A percentile compares a stretch with the other conserved stretches of the same genome.
These are phyloP conservation scores for Coemansia sp. DNA, from an alignment of 192 early-diverging fungal genomes.

Conservation along the genomic window DNA sequence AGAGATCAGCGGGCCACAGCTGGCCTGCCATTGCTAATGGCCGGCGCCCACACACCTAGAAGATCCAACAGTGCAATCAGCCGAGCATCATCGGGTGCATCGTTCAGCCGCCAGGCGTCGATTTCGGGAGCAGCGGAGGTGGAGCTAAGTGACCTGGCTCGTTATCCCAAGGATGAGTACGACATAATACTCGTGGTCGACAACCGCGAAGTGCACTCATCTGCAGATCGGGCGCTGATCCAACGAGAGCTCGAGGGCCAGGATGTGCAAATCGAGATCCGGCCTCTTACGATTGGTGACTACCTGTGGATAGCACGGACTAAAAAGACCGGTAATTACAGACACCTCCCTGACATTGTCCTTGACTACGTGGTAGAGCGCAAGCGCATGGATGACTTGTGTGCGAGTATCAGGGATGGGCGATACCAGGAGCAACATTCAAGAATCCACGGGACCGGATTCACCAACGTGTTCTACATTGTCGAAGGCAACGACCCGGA, in stretches of 20 bases:
- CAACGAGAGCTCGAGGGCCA: slow-evolving; percentile 61
- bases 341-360: slow-evolving; percentile 62
- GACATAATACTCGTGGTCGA: slow-evolving; percentile 75
- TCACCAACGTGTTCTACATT: slow-evolving; percentile 79
- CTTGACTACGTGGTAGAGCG: slow-evolving; percentile 88
- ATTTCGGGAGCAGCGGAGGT: slow-evolving; percentile 11
- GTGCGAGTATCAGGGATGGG: slow-evolving; percentile 89
- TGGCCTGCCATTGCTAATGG: background rate
- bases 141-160: slow-evolving; percentile 22
- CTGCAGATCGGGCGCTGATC: slow-evolving; percentile 72
- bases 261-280: slow-evolving; percentile 48
- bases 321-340: slow-evolving; percentile 17
- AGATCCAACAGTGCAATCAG: slow-evolving; percentile 5
- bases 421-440: slow-evolving; percentile 93
- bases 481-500: slow-evolving; percentile 77
- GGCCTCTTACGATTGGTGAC: slow-evolving; percentile 81
- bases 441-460: slow-evolving; percentile 69
- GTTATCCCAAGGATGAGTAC: slow-evolving; percentile 33
- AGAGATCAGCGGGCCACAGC: background rate
- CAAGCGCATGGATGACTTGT: slow-evolving; percentile 92
- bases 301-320: slow-evolving; percentile 82
- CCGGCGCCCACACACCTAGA: background rate
- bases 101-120: slow-evolving; percentile 43
- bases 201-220: slow-evolving; percentile 73
- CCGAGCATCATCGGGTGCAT: slow-evolving; percentile 7